These are phyloP conservation scores for Extremus antarcticus DNA, from an alignment of 495 filamentous ascomycete genomes.

Conservation along the genomic window DNA sequence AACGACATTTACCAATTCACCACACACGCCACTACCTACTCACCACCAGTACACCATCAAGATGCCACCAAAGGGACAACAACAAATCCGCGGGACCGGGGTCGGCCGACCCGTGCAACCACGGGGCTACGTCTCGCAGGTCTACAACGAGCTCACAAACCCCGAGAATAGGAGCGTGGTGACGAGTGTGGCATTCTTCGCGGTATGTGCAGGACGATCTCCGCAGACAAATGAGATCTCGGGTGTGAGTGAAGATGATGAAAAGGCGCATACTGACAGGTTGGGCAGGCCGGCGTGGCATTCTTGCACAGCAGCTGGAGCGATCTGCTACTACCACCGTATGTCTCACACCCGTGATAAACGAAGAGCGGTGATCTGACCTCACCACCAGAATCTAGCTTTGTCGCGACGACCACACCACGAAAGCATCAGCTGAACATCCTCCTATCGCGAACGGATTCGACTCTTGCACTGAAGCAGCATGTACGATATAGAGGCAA, in stretches of 20 bases:
- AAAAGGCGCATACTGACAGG: background rate
- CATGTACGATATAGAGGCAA: background rate
- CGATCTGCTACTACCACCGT: constrained; percentile 66
- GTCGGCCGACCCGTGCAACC: constrained; percentile 12
- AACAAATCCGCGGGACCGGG: constrained; percentile 9
- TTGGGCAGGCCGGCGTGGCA: constrained; percentile 52
- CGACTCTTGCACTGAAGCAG: too few relatives aligned
- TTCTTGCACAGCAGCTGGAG: constrained; percentile 65
- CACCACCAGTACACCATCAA: background rate
- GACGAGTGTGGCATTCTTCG: constrained; percentile 31
- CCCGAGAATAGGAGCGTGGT: constrained; percentile 29
- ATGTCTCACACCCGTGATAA: constrained; percentile 34
- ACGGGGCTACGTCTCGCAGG: constrained; percentile 20
- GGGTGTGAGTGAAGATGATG: background rate
- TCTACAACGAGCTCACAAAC: constrained; percentile 18
- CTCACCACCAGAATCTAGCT: too few relatives aligned
- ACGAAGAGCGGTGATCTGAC: too few relatives aligned
- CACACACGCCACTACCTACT: too few relatives aligned
- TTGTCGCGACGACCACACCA: too few relatives aligned
- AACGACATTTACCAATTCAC: too few relatives aligned
- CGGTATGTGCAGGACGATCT: too few relatives aligned
- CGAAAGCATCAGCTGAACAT: too few relatives aligned
- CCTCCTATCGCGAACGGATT: too few relatives aligned
- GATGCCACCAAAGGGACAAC: constrained; percentile 21
- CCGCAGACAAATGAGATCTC: too few relatives aligned